Conservation (phyloP, 225 moss, liverwort and hornwort species). For the Polytrichum commune region DNA sequence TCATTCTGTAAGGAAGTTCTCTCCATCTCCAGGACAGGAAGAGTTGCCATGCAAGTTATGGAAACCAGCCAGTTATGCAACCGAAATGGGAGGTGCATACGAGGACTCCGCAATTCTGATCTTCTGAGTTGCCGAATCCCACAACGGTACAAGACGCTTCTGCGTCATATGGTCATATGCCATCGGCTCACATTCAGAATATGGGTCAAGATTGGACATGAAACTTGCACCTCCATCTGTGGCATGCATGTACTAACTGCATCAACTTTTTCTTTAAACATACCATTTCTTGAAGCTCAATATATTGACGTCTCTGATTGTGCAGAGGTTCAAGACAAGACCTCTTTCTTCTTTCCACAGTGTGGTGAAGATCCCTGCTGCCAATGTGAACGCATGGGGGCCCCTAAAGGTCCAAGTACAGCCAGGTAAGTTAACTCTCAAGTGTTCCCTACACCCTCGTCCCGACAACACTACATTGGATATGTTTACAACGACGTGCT, state of each 20-base stretch:
- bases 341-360: slow-evolving; percentile 21
- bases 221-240: too few species aligned
- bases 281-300: background rate
- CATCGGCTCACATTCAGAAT: too few species aligned
- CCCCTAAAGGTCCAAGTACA: background rate
- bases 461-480: too few species aligned
- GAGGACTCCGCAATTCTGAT: too few species aligned
- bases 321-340: slow-evolving; percentile 34
- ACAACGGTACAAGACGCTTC: background rate
- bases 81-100: too few species aligned
- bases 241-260: too few species aligned
- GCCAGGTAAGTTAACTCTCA: background rate
- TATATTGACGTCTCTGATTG: background rate
- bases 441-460: too few species aligned
- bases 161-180: too few species aligned
- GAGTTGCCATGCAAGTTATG: background rate
- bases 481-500: too few species aligned
- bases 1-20: too few species aligned
- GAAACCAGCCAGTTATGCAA: background rate
- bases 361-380: slow-evolving; percentile 30
- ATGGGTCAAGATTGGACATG: too few species aligned
- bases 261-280: background rate
- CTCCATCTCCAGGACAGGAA: background rate
- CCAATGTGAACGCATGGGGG: slow-evolving; percentile 30
- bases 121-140: background rate